phyloP scores from a whole-genome alignment of 2,329 filamentous ascomycete species.

The Thielaviopsis euricoi region DNA sequence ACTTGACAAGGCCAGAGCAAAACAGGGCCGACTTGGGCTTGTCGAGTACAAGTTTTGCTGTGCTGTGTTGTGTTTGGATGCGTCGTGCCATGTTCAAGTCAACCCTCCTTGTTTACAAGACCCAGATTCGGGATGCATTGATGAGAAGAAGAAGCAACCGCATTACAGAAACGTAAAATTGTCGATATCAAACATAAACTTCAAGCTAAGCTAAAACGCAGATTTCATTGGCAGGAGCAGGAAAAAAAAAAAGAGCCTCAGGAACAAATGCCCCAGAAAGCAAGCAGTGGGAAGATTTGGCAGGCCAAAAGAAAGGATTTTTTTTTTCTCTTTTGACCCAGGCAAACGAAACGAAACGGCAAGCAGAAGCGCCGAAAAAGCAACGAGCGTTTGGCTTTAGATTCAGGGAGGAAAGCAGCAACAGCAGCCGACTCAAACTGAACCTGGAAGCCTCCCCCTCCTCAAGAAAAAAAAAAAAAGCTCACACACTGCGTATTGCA shows the following conservation, averaged over 20 bases:
- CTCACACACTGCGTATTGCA: not conserved
- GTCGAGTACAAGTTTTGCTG: not conserved
- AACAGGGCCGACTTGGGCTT: not conserved
- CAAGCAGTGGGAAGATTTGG: not conserved
- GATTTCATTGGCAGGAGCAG: not conserved
- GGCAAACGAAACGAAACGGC: slow-evolving; percentile 1
- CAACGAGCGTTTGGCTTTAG: not conserved
- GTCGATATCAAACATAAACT: not conserved
- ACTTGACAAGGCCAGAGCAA: not conserved
- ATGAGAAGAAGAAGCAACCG: not conserved
- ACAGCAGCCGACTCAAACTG: not conserved
- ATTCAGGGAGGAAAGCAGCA: not conserved
- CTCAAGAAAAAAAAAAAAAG: no score
- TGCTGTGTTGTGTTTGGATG: not conserved
- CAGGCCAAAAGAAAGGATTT: not conserved
- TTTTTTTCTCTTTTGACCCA: not conserved
- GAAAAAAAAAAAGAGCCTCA: not conserved
- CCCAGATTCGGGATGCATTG: no score
- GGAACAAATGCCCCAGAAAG: not conserved
- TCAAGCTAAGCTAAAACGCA: not conserved
- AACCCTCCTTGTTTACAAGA: no score
- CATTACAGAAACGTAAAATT: not conserved
- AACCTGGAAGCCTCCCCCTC: not conserved
- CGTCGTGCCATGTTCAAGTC: no score
- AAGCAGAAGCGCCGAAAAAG: slow-evolving; percentile 10